Evolutionary conservation across 2,329 filamentous ascomycete species (phyloP), one percentile per base, ranked within the genome.

Genomic region (Pseudocercospora vitis): DNA sequence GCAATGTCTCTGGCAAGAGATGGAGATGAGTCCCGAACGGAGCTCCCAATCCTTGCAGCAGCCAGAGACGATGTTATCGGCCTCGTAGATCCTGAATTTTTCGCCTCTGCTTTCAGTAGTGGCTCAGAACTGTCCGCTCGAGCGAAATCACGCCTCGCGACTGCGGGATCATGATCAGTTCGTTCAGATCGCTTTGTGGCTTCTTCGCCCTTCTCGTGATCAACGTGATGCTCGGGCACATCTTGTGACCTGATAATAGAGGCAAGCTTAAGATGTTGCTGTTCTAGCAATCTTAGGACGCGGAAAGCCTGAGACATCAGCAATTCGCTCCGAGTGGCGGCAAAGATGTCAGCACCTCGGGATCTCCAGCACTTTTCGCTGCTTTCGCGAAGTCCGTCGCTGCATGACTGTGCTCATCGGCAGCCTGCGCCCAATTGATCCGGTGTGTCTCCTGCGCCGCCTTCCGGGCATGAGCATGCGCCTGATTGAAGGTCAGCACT

Each of bases 381-480:
- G 91, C 91, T 56, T 86, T 86, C 56, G 89, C 86, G 70, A 96
- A 97, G 70, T 96, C 89, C 59, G 85, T 86, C 2, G 94, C 92
- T 31, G 94, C 94, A 53, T 88, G 79, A 49, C 91, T 85, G 73
- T 97, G 92, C 71, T 96, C 89, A 66, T 87, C 88, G 67, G 91
- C 88, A 58, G 92, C 92, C 44, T 89, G 85, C 5, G 86, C 87
- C 52, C 89, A 89, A 68, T 94, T 85, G 51, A 79, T 76, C 61
- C 81, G 81, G 59, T 80, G 78, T 28, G 81, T 84, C 51, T 91
- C 89, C 19, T 85, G 79, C 19, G 89, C 85, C 37, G 92, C 91
- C 66, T 89, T 91, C 65, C 86, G 85, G 47, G 90, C 91, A 74
- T 96, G 91, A 63, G 92, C 87, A 73, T 96, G 89, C 58, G 91